A percentile compares a stretch with the other conserved stretches of the same genome.
These are phyloP conservation scores for Peronospora belbahrii DNA, from an alignment of 352 stramenopile species.

Conservation along the genomic window DNA sequence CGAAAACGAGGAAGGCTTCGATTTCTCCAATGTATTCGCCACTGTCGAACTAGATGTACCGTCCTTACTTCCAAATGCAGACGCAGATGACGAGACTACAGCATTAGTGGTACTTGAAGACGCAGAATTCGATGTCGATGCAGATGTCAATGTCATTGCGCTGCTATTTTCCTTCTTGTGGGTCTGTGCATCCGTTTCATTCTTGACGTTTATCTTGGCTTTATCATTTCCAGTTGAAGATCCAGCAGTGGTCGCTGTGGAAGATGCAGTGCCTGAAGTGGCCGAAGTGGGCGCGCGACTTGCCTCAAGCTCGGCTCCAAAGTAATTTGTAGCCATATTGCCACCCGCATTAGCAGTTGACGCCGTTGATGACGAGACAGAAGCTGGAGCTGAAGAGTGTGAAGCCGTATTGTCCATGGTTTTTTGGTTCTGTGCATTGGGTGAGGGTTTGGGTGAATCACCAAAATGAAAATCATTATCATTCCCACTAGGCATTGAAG, in stretches of 20 bases:
- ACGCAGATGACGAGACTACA: constrained; percentile 10
- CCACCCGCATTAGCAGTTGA: constrained; percentile 15
- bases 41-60: constrained; percentile 8
- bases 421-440: constrained; percentile 15
- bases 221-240: constrained; percentile 16
- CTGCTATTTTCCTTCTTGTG: constrained; percentile 24
- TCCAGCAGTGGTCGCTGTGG: constrained; percentile 12
- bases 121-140: constrained; percentile 7
- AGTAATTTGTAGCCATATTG: constrained; percentile 52
- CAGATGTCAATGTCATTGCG: constrained; percentile 1
- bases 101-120: constrained; percentile 7
- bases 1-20: constrained; percentile 10
- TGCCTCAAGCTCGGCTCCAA: constrained; percentile 51
- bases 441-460: constrained; percentile 61
- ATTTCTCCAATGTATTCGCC: constrained; percentile 13
- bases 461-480: constrained; percentile 76
- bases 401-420: constrained; percentile 1
- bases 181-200: constrained; percentile 14
- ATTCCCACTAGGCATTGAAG: constrained; percentile 28
- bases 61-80: constrained; percentile 12
- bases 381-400: neutral
- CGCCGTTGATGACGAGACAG: constrained; percentile 5
- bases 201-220: constrained; percentile 29
- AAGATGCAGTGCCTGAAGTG: constrained; percentile 3
- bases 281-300: constrained; percentile 1